Conservation (phyloP, 2,329 filamentous ascomycete species). For the Ilyonectria sp. region DNA sequence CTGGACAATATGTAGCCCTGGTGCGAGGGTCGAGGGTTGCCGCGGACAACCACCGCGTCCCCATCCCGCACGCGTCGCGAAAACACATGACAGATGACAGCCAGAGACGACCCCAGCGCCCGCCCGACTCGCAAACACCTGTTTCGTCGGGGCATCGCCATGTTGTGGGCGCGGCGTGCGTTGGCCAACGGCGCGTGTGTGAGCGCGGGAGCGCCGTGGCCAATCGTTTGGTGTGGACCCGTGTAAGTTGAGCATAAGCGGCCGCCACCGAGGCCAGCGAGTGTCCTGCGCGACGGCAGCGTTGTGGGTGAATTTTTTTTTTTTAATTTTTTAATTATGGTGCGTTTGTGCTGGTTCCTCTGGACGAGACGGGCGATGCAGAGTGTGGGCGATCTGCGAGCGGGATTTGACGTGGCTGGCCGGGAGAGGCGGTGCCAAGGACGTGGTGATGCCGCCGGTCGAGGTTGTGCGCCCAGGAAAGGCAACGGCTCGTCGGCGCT, state of each 20-base stretch:
- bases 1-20: neutral
- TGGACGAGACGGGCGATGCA: neutral
- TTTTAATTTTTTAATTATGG: neutral
- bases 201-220: constrained; percentile 25
- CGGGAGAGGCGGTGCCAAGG: constrained; percentile 16
- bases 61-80: constrained; percentile 38
- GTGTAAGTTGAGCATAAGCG: constrained; percentile 16
- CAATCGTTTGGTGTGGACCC: constrained; percentile 28
- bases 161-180: constrained; percentile 25
- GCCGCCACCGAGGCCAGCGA: constrained; percentile 6
- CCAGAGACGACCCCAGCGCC: constrained; percentile 1
- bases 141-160: constrained; percentile 29
- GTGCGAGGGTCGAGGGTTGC: constrained; percentile 26
- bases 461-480: constrained; percentile 1
- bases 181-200: constrained; percentile 19
- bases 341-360: too few species aligned
- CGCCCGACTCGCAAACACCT: constrained; percentile 20
- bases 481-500: constrained; percentile 12
- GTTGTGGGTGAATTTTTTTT: neutral
- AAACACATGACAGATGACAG: constrained; percentile 44
- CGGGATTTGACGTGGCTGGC: constrained; percentile 17
- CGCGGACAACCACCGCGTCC: constrained; percentile 29
- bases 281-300: neutral
- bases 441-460: neutral
- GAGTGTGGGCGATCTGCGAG: neutral